Evolutionary conservation across 2,329 filamentous ascomycete genomes (phyloP), one percentile per base, ranked within the genome.

Genomic region (Paracoccidioides brasiliensis): DNA sequence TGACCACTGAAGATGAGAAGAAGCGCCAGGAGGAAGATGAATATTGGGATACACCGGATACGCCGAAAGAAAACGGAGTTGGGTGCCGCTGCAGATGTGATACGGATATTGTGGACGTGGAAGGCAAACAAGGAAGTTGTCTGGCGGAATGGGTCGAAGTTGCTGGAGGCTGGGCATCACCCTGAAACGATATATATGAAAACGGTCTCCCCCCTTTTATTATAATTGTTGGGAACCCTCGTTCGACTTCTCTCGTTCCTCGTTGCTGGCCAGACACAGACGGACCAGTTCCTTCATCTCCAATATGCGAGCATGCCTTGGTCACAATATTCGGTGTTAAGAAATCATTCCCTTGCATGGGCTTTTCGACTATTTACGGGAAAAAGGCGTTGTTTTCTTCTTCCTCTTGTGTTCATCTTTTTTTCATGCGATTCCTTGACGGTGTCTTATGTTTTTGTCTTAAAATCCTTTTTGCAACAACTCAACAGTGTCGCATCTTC

Each of bases 41-140:
- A 61, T 98, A 97, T 75, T 98, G 91, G 90, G 90, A 89, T 56
- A 81, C 82, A 43, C 88, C 84, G 72, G 93, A 98, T 68, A 75
- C 84, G 5, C 85, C 86, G 63, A 90, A 93, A 74, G 90, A 96
- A 74, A 97, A 97, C 64, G 93, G 93, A 41, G 90, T 98, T 7
- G 93, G 93, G 41, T 98, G 93, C 74, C 84, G 93, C 65, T 98
- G 93, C 77, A 85, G 86, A 68, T 98, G 93, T 71, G 93, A 98
- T 67, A 96, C 90, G 3, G 93, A 98, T 68, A 94, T 97, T 67
- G 88, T 91, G 53, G 93, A 98, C 67, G 90, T 98, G 32, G 93
- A 98, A 75, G 90, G 90, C 71, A 98, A 97, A 73, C 88, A 95
- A 69, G 93, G 93, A 59, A 95, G 89, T 63, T 98, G 93, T 73